These are phyloP conservation scores for Leccinum subspadiceum DNA, from an alignment of 1,284 basidiomycete genomes.

Conservation along the genomic window DNA sequence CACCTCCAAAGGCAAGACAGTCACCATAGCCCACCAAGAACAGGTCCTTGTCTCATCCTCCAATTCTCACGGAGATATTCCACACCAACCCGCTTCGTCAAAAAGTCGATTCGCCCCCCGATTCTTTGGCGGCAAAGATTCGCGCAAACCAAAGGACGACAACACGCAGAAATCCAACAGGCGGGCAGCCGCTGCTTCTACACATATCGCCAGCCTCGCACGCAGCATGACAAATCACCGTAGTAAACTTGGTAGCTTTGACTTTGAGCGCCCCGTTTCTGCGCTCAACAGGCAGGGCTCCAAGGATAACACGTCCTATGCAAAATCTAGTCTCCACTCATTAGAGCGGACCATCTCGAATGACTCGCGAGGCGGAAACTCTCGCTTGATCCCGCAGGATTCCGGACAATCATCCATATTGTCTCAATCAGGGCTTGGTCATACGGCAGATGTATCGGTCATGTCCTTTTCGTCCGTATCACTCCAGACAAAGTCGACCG, in stretches of 20 bases:
- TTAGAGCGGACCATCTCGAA: constrained; percentile 28
- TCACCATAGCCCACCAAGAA: constrained; percentile 22
- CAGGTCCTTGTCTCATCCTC: constrained; percentile 29
- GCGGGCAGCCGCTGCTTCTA: constrained; percentile 1
- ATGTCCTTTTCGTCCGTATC: constrained; percentile 34
- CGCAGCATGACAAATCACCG: constrained; percentile 35
- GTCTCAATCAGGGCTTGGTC: constrained; percentile 21
- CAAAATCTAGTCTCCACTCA: constrained; percentile 16
- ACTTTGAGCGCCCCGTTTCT: constrained; percentile 64
- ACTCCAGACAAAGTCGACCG: constrained; percentile 33
- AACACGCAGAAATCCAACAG: constrained; percentile 21
- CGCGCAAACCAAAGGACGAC: constrained; percentile 22
- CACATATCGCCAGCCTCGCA: not conserved
- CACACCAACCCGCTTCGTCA: constrained; percentile 6
- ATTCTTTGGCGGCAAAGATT: constrained; percentile 31
- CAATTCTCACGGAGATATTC: constrained; percentile 13
- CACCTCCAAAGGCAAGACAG: constrained; percentile 16
- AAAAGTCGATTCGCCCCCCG: constrained; percentile 32
- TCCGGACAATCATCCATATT: constrained; percentile 17
- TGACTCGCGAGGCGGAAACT: constrained; percentile 25
- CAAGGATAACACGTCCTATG: constrained; percentile 6
- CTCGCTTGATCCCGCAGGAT: constrained; percentile 8
- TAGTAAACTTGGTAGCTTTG: constrained; percentile 65
- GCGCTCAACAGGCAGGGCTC: constrained; percentile 28
- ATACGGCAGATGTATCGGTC: constrained; percentile 31